Conservation (phyloP, 441 rosid genomes). For the Erodium texanum region DNA sequence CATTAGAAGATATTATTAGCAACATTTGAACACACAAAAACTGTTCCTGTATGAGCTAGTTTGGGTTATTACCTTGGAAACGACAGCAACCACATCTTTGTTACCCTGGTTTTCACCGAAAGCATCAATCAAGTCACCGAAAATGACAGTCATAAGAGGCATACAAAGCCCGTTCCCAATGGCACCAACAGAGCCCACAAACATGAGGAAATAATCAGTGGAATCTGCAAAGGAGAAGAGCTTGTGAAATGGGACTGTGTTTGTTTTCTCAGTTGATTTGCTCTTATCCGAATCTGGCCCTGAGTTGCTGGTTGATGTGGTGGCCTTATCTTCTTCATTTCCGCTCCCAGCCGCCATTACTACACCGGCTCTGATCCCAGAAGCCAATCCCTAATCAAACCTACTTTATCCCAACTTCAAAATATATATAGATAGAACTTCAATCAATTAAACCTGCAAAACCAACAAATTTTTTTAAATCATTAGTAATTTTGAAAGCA, state of each 20-base stretch:
- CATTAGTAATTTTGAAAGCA: not conserved
- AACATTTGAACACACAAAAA: no score
- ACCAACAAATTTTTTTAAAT: no score
- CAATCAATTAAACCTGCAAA: not conserved
- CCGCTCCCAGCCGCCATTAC: not conserved
- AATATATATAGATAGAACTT: no score
- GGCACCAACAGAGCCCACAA: conserved; percentile 46
- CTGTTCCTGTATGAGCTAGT: no score
- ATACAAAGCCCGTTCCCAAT: conserved; percentile 44
- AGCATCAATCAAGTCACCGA: conserved; percentile 47
- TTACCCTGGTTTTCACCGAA: conserved; percentile 44
- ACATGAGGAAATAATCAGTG: conserved; percentile 39
- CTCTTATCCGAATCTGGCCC: not conserved
- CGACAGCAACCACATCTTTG: conserved; percentile 25
- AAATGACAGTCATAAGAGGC: conserved; percentile 48
- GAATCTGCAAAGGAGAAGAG: conserved; percentile 61
- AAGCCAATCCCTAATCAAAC: no score
- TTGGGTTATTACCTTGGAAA: conserved; percentile 36
- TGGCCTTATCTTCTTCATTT: not conserved
- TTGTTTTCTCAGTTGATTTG: not conserved
- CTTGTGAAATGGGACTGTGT: conserved; percentile 47
- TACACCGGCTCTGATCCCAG: not conserved
- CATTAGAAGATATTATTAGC: not conserved
- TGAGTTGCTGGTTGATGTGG: not conserved
- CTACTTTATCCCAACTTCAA: no score